Conservation (phyloP, 1,284 basidiomycete genomes). For the Melampsora abietis-canadensis region DNA sequence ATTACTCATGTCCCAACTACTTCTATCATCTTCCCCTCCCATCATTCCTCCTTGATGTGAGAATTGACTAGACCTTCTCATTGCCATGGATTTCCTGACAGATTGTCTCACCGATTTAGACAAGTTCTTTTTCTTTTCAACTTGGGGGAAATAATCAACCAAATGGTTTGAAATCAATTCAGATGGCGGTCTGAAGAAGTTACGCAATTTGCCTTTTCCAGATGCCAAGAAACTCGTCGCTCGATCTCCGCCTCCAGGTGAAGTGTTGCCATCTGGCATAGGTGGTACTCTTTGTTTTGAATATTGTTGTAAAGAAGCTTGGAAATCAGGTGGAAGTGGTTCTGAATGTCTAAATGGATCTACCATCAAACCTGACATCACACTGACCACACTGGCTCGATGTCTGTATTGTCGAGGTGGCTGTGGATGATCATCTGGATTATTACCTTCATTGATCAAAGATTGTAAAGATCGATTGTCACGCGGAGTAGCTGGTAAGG, state of each 20-base stretch:
- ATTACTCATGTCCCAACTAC: slow-evolving; percentile 25
- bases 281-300: not conserved
- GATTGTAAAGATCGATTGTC: slow-evolving; percentile 48
- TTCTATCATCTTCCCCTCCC: not conserved
- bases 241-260: slow-evolving; percentile 21
- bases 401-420: slow-evolving; percentile 67
- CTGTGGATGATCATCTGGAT: slow-evolving; percentile 21
- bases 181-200: slow-evolving; percentile 95
- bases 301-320: slow-evolving; percentile 24
- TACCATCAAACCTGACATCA: slow-evolving; percentile 82
- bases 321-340: slow-evolving; percentile 46
- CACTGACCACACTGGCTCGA: slow-evolving; percentile 86
- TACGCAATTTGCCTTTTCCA: slow-evolving; percentile 64
- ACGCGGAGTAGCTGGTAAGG: slow-evolving; percentile 28
- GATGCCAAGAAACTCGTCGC: slow-evolving; percentile 40
- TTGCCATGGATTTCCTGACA: slow-evolving; percentile 37
- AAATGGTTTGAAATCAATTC: slow-evolving; percentile 96
- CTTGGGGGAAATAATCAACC: slow-evolving; percentile 90
- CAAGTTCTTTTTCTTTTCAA: slow-evolving; percentile 76
- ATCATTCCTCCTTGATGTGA: slow-evolving; percentile 6
- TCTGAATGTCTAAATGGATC: slow-evolving; percentile 52
- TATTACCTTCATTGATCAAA: not conserved
- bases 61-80: slow-evolving; percentile 25
- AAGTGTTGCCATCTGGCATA: slow-evolving; percentile 46
- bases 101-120: slow-evolving; percentile 67